Conservation (phyloP, 2,329 filamentous ascomycete genomes). For the Gaeumannomyces tritici region DNA sequence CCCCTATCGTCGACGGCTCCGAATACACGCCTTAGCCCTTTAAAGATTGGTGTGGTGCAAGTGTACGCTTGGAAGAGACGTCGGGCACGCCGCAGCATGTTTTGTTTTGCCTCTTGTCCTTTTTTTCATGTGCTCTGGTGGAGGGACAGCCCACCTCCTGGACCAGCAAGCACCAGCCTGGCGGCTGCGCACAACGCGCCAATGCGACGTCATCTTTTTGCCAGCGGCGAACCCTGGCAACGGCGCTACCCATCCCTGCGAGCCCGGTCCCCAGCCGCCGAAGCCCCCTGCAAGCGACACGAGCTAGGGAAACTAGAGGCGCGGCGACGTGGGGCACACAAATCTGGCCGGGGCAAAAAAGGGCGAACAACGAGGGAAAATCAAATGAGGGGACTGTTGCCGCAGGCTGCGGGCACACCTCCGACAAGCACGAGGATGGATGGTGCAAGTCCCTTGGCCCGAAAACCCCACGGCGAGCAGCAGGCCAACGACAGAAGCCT, state of each 20-base stretch:
- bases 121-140: neutral
- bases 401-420: neutral
- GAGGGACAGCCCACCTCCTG: neutral
- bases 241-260: neutral
- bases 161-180: neutral
- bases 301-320: neutral
- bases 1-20: neutral
- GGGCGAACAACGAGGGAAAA: neutral
- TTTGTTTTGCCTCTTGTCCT: neutral
- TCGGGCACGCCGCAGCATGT: neutral
- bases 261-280: neutral
- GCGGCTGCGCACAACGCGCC: neutral
- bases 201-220: conserved; percentile 2
- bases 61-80: neutral
- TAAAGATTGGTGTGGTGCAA: neutral
- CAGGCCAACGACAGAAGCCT: neutral
- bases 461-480: neutral
- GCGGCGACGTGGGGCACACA: neutral
- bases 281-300: neutral
- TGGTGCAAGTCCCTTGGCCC: neutral
- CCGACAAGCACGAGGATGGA: neutral
- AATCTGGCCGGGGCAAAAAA: neutral
- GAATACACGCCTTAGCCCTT: neutral
- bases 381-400: neutral
- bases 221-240: neutral